phyloP scores from a whole-genome alignment of 495 filamentous ascomycete species.

The Penicillium desertorum region DNA sequence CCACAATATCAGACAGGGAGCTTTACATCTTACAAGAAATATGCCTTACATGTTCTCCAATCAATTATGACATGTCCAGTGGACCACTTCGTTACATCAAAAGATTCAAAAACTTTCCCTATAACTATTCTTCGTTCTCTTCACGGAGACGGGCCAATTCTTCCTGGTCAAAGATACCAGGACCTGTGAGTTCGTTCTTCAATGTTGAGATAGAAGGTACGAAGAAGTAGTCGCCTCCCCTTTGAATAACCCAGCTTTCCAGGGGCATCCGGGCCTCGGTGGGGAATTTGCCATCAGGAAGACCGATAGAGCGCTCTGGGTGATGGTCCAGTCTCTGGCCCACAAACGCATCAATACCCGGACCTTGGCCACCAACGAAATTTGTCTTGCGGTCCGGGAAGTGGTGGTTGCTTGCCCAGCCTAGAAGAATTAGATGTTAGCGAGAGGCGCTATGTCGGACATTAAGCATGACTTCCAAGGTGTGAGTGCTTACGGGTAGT shows the following conservation, averaged over 20 bases:
- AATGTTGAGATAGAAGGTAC: constrained; percentile 18
- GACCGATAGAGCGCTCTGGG: constrained; percentile 16
- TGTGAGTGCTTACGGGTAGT: constrained; percentile 19
- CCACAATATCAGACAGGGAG: no score
- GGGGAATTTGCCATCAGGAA: constrained; percentile 19
- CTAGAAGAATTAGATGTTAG: constrained; percentile 7
- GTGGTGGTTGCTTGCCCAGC: constrained; percentile 27
- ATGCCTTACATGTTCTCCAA: no score
- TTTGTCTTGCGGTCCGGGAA: constrained; percentile 18
- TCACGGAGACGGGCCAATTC: neutral
- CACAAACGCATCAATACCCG: constrained; percentile 26
- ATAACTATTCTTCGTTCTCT: neutral
- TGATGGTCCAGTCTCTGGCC: constrained; percentile 22
- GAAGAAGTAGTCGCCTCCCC: constrained; percentile 29
- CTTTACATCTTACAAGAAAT: no score
- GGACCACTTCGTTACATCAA: neutral
- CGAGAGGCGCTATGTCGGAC: neutral
- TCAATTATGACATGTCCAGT: no score
- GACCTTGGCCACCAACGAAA: constrained; percentile 11
- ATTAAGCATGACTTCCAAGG: neutral
- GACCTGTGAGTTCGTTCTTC: constrained; percentile 4
- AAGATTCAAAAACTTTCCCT: neutral
- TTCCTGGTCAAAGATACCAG: constrained; percentile 7
- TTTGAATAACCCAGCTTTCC: constrained; percentile 21
- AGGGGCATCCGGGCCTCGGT: no score